Base-by-base conservation (phyloP, 352 stramenopile genomes). In the Globisporangium camurandrum region DNA sequence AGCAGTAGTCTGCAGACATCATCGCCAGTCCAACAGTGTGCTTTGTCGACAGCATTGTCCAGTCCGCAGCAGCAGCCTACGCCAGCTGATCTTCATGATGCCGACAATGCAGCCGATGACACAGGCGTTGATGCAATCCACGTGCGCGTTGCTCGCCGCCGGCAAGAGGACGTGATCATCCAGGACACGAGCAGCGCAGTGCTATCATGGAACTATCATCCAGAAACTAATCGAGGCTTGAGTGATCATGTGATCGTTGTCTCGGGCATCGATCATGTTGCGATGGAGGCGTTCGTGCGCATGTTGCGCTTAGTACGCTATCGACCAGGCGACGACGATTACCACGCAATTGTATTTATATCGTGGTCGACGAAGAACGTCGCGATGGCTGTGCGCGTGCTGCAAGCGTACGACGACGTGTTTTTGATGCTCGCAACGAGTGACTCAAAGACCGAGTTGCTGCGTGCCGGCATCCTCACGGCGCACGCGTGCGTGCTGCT, bases 191-290 rank as follows among this genome's bases (percentile, higher is more conserved):
- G 54, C 11, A 44, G 68, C 24, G 64, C 62, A 14, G 36, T 7
- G n/a, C 41, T 46, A 4, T 23, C 40, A 2, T 62, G n/a, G n/a
- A n/a, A n/a, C n/a, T n/a, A n/a, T n/a, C n/a, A 55, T 27, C 11
- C 27, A 14, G 52, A 45, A 1, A 12, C 30, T 12, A 34, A 34
- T 12, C 34, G 53, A 14, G 51, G 44, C 11, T 67, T 84, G 22
- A 56, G 59, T 14, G 69, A 84, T 48, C 75, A 87, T 37, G 69
- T 87, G 26, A 60, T 87, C 22, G 68, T 87, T 7, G 70, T 87
- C 20, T 80, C 67, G 0, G 68, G 83, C 34, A 56, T 87, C 14
- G 59, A 84, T 16, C 22, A 59, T 19, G 57, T 62, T 2, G 61
- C 63, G 3, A 78, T 80, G 24, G 49, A 77, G 20, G 52, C 66